Evolutionary conservation across 2,329 filamentous ascomycete species (phyloP).

Genomic region (Macroventuria anomochaeta): DNA sequence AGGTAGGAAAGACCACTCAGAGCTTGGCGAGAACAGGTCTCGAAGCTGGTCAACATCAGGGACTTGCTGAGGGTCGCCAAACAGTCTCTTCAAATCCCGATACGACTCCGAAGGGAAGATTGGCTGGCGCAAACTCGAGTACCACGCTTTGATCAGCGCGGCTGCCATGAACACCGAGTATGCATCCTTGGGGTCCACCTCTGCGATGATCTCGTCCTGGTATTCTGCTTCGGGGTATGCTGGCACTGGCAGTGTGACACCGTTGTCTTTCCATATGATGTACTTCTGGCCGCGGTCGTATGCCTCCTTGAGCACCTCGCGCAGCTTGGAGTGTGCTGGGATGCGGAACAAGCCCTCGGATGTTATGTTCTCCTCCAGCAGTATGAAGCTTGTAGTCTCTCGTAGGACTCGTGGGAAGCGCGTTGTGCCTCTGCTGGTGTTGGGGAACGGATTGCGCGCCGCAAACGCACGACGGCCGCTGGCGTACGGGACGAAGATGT

Average conservation of each 20-base stretch:
- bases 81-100: slow-evolving; percentile 53
- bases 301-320: slow-evolving; percentile 60
- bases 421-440: slow-evolving; percentile 52
- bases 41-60: slow-evolving; percentile 52
- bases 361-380: slow-evolving; percentile 55
- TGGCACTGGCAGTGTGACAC: slow-evolving; percentile 41
- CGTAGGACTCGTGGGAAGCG: slow-evolving; percentile 60
- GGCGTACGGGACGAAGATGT: slow-evolving; percentile 56
- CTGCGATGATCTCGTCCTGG: slow-evolving; percentile 53
- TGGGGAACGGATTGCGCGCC: slow-evolving; percentile 57
- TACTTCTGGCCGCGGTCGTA: slow-evolving; percentile 63
- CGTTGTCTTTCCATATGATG: slow-evolving; percentile 59
- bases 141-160: slow-evolving; percentile 63
- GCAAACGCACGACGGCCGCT: slow-evolving; percentile 56
- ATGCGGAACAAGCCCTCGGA: slow-evolving; percentile 63
- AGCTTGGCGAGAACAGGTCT: slow-evolving; percentile 55
- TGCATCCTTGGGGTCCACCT: slow-evolving; percentile 57
- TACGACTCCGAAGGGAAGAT: slow-evolving; percentile 60
- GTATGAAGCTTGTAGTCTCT: slow-evolving; percentile 60
- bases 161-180: slow-evolving; percentile 62
- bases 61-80: slow-evolving; percentile 48
- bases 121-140: slow-evolving; percentile 59
- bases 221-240: slow-evolving; percentile 41
- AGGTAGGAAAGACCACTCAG: slow-evolving; percentile 56
- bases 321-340: slow-evolving; percentile 57